phyloP scores from a whole-genome alignment of 2,329 filamentous ascomycete genomes.

The Trichoderma oligosporum region DNA sequence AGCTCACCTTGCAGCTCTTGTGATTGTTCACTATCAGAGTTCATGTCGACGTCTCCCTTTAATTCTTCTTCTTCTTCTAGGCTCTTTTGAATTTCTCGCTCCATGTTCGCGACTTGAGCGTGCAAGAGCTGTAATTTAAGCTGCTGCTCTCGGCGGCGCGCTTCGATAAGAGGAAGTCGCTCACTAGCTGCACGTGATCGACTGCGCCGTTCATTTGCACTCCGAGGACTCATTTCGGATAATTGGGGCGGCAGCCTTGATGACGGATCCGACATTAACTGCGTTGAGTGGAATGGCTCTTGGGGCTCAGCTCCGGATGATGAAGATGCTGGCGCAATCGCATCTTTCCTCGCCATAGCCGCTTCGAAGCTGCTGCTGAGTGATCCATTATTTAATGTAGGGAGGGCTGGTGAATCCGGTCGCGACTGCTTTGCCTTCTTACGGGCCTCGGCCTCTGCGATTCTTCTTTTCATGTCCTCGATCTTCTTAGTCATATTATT shows the following conservation, averaged over 20 bases:
- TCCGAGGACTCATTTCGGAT: constrained; percentile 22
- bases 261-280: constrained; percentile 14
- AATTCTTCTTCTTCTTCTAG: constrained; percentile 35
- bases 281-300: constrained; percentile 12
- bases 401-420: constrained; percentile 31
- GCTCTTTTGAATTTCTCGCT: constrained; percentile 46
- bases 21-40: constrained; percentile 23
- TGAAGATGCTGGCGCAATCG: neutral
- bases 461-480: constrained; percentile 56
- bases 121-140: constrained; percentile 45
- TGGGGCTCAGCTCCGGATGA: neutral
- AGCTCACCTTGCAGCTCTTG: constrained; percentile 19
- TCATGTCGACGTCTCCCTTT: constrained; percentile 27
- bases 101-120: constrained; percentile 45
- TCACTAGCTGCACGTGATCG: constrained; percentile 36
- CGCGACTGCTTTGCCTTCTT: constrained; percentile 42
- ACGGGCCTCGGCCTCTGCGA: constrained; percentile 56
- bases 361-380: constrained; percentile 28
- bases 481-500: constrained; percentile 55
- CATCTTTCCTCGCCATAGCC: neutral
- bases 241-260: constrained; percentile 13
- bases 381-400: constrained; percentile 27
- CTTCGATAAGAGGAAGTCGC: constrained; percentile 36
- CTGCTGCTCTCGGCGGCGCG: constrained; percentile 38
- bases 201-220: constrained; percentile 23